phyloP scores from a whole-genome alignment of 2,329 filamentous ascomycete species.

The Fusarium nodosum region DNA sequence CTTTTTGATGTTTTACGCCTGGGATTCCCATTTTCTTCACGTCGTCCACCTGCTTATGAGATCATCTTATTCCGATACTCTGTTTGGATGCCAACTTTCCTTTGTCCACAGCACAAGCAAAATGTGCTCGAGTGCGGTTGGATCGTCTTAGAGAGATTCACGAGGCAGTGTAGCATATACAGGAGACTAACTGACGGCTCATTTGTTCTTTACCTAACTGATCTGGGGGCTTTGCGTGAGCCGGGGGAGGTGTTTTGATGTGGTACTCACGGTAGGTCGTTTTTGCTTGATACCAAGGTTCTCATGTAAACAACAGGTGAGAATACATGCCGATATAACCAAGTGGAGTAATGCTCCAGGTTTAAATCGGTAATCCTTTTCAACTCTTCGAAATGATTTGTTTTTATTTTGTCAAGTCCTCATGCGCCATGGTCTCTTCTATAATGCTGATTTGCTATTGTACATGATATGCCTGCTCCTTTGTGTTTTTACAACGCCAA shows the following conservation, averaged over 20 bases:
- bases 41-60: constrained; percentile 28
- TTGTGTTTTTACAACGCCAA: constrained; percentile 4
- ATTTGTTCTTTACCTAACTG: constrained; percentile 7
- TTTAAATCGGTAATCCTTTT: background rate
- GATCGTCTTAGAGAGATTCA: constrained; percentile 30
- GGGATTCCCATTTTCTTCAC: constrained; percentile 39
- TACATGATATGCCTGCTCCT: constrained; percentile 28
- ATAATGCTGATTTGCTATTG: constrained; percentile 23
- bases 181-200: constrained; percentile 29
- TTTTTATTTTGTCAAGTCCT: background rate
- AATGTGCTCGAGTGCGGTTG: constrained; percentile 20
- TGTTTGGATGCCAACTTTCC: constrained; percentile 21
- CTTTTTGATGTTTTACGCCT: constrained; percentile 48
- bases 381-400: background rate
- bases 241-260: background rate
- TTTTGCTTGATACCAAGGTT: background rate
- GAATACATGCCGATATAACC: background rate
- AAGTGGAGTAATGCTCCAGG: background rate
- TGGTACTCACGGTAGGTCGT: background rate
- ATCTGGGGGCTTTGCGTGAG: constrained; percentile 13
- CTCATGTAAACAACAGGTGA: background rate
- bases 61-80: constrained; percentile 14
- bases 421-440: background rate
- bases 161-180: constrained; percentile 41
- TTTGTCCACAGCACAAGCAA: constrained; percentile 1